Evolutionary conservation across 2,329 filamentous ascomycete species (phyloP).

Genomic region (Ophiosphaerella narmari): DNA sequence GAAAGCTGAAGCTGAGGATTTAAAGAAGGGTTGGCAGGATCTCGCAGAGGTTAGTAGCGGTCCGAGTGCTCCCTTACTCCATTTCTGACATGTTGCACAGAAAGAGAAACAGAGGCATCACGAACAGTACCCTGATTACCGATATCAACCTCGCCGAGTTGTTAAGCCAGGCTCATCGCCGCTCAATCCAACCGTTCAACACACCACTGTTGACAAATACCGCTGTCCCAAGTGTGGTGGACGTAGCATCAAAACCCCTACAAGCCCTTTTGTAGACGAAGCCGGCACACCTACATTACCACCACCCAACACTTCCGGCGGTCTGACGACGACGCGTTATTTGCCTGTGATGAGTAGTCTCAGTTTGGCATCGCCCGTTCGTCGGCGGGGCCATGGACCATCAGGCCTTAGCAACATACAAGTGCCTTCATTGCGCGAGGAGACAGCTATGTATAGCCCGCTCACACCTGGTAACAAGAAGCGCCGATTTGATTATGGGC

Average conservation of each 20-base stretch:
- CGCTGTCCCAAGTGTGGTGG: conserved; percentile 75
- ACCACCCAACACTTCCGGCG: conserved; percentile 43
- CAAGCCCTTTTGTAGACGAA: conserved; percentile 60
- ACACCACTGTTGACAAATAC: conserved; percentile 49
- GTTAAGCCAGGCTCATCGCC: conserved; percentile 48
- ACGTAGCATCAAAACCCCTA: conserved; percentile 65
- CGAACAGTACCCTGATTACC: conserved; percentile 88
- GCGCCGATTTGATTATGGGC: conserved; percentile 38
- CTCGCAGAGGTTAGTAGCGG: conserved; percentile 71
- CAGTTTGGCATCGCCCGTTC: conserved; percentile 45
- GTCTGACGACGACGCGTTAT: conserved; percentile 39
- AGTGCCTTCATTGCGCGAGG: conserved; percentile 29
- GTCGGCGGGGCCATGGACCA: conserved; percentile 28
- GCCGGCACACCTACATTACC: conserved; percentile 46
- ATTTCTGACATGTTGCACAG: conserved; percentile 46
- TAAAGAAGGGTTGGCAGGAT: conserved; percentile 84
- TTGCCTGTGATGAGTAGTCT: conserved; percentile 48
- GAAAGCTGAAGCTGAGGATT: conserved; percentile 73
- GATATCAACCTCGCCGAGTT: conserved; percentile 78
- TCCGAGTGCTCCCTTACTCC: not conserved
- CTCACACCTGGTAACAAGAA: conserved; percentile 43
- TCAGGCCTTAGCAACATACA: conserved; percentile 37
- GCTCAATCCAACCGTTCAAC: conserved; percentile 34
- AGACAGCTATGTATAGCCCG: conserved; percentile 35
- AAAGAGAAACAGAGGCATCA: conserved; percentile 90